These are phyloP conservation scores for Aspergillus transmontanensis DNA, from an alignment of 2,329 filamentous ascomycete genomes.

Conservation along the genomic window DNA sequence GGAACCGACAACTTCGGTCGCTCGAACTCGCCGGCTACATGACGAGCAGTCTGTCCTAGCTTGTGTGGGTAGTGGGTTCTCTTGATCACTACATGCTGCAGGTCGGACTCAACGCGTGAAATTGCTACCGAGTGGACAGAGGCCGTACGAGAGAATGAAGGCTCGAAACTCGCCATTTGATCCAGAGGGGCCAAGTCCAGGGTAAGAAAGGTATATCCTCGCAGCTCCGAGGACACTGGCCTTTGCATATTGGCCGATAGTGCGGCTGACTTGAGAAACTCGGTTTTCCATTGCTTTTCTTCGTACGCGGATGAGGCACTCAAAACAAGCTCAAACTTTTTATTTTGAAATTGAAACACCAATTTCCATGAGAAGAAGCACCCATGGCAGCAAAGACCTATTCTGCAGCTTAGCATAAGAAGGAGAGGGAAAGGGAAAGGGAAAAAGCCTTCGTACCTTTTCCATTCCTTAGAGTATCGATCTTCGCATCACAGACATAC, in stretches of 20 bases:
- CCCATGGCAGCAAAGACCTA: constrained; percentile 84
- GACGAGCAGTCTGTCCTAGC: constrained; percentile 47
- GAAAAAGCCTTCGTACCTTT: constrained; percentile 31
- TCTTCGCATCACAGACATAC: constrained; percentile 52
- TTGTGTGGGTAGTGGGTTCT: constrained; percentile 75
- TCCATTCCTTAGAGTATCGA: constrained; percentile 39
- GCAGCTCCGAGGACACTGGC: constrained; percentile 37
- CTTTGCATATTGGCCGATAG: constrained; percentile 55
- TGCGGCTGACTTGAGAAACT: constrained; percentile 59
- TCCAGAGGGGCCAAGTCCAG: constrained; percentile 75
- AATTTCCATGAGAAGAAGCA: constrained; percentile 91
- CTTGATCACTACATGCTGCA: constrained; percentile 80
- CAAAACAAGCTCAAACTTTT: constrained; percentile 81
- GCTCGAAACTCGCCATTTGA: constrained; percentile 72
- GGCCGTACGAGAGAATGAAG: constrained; percentile 56
- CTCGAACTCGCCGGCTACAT: constrained; percentile 61
- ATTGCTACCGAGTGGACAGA: constrained; percentile 81
- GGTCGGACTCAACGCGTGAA: constrained; percentile 66
- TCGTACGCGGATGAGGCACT: constrained; percentile 83
- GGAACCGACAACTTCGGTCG: constrained; percentile 80
- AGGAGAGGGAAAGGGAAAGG: constrained; percentile 13
- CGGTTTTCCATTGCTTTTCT: constrained; percentile 75
- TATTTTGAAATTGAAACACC: constrained; percentile 74
- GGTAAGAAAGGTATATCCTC: constrained; percentile 49
- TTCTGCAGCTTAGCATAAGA: constrained; percentile 2